Base-by-base conservation (phyloP, 2,329 filamentous ascomycete species). In the Zarea fungicola region DNA sequence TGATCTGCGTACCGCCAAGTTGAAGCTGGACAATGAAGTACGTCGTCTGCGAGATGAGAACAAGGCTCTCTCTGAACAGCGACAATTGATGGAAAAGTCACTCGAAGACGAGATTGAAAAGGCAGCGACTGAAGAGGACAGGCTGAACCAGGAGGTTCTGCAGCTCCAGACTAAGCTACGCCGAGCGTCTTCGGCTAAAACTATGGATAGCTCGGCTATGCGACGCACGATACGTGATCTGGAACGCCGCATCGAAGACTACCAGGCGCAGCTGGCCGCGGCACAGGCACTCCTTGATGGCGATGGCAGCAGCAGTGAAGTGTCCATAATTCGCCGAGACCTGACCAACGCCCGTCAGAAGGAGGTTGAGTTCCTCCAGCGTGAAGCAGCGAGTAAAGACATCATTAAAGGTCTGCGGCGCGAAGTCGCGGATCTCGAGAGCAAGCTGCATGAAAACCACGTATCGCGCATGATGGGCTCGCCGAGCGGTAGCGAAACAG, bases 1-100 rank as follows among this genome's bases (percentile, higher is more conserved):
- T 39, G 83, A 88, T 47, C 70, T 89, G 21, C 80, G 83, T 16
- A 81, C 82, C 23, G 69, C 78, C n/a, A 85, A 84, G 60, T 69
- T 82, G 53, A 84, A 82, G 58, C 73, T 87, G 16, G 85, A 89
- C 54, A 76, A 72, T 52, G 85, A 89, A 58, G 70, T 86, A 14
- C 79, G 81, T 35, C 74, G 82, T 11, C 68, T 87, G 14, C 79
- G 73, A 44, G 81, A 85, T 8, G 84, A 89, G 60, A 84, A 82
- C 57, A 74, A 72, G 48, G 62, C 71, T 1, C 66, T 87, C 31
- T 52, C 70, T 11, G 76, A 81, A 50, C 76, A 83, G 52, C 80
- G 79, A 26, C 69, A 77, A 34, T 68, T 73, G 1, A 65, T 86
- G 4, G 84, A 89, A 60, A 74, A 72, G 54, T 78, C 84, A 25